Evolutionary conservation across 2,329 filamentous ascomycete species (phyloP).

Genomic region (Xylaria sp.): DNA sequence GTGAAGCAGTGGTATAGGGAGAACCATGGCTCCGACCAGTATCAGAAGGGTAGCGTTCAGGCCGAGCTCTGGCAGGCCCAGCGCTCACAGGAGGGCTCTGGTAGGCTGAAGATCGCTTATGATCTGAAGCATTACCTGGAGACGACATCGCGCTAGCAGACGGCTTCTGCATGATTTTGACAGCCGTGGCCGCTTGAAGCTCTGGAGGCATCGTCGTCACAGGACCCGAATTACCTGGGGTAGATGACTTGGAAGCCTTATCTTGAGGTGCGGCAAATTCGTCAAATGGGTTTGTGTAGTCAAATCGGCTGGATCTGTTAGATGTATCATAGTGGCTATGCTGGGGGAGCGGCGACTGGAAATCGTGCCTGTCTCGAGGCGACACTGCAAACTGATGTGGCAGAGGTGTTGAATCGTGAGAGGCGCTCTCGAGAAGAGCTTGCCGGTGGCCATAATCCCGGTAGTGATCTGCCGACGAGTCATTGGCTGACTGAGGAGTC

Average conservation of each 20-base stretch:
- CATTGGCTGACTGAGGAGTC: constrained; percentile 58
- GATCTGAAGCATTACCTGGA: constrained; percentile 40
- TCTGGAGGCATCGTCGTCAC: constrained; percentile 46
- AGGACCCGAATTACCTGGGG: constrained; percentile 45
- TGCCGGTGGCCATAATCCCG: constrained; percentile 44
- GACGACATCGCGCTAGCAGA: constrained; percentile 50
- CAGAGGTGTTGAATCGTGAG: constrained; percentile 45
- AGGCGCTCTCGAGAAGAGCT: constrained; percentile 37
- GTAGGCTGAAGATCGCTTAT: constrained; percentile 49
- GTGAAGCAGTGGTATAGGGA: constrained; percentile 26
- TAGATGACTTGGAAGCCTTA: constrained; percentile 56
- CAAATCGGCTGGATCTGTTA: constrained; percentile 49
- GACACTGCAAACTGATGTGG: constrained; percentile 45
- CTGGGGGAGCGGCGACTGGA: constrained; percentile 46
- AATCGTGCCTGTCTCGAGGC: constrained; percentile 45
- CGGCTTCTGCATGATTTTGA: constrained; percentile 65
- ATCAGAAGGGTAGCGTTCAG: constrained; percentile 47
- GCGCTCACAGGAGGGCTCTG: constrained; percentile 59
- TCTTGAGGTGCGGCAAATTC: constrained; percentile 58
- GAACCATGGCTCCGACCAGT: constrained; percentile 38
- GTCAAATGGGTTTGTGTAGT: constrained; percentile 56
- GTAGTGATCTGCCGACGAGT: constrained; percentile 47
- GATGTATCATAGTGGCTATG: constrained; percentile 43
- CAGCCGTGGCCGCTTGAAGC: constrained; percentile 51
- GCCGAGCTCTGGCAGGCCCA: constrained; percentile 52